Conservation (phyloP, 2,329 filamentous ascomycete genomes). For the Graphilbum sp. region DNA sequence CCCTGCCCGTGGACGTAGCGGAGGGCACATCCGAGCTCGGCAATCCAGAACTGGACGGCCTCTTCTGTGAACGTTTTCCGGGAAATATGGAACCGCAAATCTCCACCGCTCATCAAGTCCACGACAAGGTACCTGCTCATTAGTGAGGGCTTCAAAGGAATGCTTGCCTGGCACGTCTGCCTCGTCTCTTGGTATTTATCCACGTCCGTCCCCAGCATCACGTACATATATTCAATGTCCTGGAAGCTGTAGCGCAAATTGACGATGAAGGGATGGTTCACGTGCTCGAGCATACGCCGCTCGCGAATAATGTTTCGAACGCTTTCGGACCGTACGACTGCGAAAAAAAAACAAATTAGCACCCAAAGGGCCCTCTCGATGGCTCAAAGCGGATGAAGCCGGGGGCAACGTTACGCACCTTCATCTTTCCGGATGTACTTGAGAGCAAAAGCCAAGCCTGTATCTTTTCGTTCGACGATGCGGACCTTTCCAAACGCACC, state of each 20-base stretch:
- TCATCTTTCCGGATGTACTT: conserved; percentile 99
- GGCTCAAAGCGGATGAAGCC: too few species aligned
- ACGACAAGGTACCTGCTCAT: conserved; percentile 98
- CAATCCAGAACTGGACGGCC: conserved; percentile 91
- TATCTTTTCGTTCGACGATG: conserved; percentile 96
- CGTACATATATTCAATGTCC: conserved; percentile 93
- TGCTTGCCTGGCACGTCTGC: too few species aligned
- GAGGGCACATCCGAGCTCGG: conserved; percentile 81
- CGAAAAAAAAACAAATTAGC: neutral
- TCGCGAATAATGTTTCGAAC: conserved; percentile 97
- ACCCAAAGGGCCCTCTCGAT: neutral
- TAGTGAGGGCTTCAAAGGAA: conserved; percentile 38
- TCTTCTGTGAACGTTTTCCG: conserved; percentile 97
- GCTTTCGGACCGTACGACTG: conserved; percentile 93
- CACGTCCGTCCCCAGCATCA: too few species aligned
- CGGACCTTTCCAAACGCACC: conserved; percentile 97
- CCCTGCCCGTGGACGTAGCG: conserved; percentile 72
- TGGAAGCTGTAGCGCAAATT: conserved; percentile 98
- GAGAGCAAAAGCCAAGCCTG: conserved; percentile 79
- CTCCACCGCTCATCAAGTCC: conserved; percentile 94
- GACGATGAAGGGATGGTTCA: conserved; percentile 96
- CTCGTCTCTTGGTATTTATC: too few species aligned
- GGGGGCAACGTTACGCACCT: conserved; percentile 35
- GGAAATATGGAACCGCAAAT: conserved; percentile 93
- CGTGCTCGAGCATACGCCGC: conserved; percentile 91